Evolutionary conservation across 176 grass and related monocot genomes (phyloP), one percentile per base, ranked within the genome.

Genomic region (Triticum timopheevii): DNA sequence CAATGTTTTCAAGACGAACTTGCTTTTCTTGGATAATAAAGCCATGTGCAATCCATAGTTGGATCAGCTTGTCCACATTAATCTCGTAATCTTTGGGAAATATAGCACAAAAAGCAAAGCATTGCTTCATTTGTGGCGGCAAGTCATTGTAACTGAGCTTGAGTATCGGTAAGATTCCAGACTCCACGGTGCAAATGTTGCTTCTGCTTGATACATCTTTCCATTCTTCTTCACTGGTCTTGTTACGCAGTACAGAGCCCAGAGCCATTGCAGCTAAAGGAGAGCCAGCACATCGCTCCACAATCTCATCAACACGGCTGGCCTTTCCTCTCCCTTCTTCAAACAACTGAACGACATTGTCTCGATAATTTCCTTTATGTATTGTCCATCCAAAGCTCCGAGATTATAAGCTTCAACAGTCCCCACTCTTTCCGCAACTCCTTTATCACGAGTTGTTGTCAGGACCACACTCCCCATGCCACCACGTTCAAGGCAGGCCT

Each of bases 101-200:
- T 3, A 69, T 9, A 1, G 33, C 67, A 38, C 67, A 69, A 22
- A 69, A 69, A 0, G 67, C 7, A 69, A 69, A 69, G 17, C 67
- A 69, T 3, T 69, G 67, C 17, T 79, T 84, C 52, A 61, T 76
- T 3, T 49, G 13, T 5, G 11, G 2, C 52, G 80, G 30, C 80
- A 83, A 39, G 19, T 58, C 80, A 71, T 83, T 7, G 49, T 83
- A 83, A n/a, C 69, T 84, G 10, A 84, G 15, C 77, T 84, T 77
- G 6, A 72, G 33, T 69, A 47, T 79, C 7, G 73, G 68, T 10
- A 56, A 38, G 71, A 64, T 61, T 6, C 17, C 44, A 36, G 28
- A 27, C 1, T 77, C 52, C 16, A 63, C 9, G 7, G 69, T 34
- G 11, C 54, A 81, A 1, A 69, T 61, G 1, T 0, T 82, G 9